A percentile compares a stretch with the other conserved stretches of the same genome.
Conservation (phyloP, 371 early-diverging fungal genomes). For the Actinomucor elegans region DNA sequence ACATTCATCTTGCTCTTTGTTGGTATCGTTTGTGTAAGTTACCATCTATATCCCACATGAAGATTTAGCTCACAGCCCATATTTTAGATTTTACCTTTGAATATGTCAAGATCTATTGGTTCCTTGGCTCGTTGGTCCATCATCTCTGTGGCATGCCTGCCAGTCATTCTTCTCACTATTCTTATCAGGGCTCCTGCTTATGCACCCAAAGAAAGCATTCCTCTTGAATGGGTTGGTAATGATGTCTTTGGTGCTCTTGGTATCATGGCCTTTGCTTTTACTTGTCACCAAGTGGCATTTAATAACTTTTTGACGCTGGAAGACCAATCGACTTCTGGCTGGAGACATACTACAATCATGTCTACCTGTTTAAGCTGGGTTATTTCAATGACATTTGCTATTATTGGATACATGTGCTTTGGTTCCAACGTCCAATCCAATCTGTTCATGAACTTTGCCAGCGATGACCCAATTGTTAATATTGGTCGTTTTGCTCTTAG, state of each 20-base stretch:
- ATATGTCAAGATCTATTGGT: constrained; percentile 57
- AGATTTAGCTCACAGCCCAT: not conserved
- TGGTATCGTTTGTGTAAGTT: constrained; percentile 39
- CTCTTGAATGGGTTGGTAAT: constrained; percentile 45
- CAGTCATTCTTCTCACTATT: constrained; percentile 50
- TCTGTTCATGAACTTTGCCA: constrained; percentile 57
- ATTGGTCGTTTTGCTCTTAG: constrained; percentile 55
- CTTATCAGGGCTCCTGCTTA: constrained; percentile 54
- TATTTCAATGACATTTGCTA: constrained; percentile 56
- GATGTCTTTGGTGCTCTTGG: constrained; percentile 59
- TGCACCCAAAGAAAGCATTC: constrained; percentile 38
- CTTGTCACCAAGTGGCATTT: constrained; percentile 61
- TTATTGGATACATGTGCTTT: constrained; percentile 58
- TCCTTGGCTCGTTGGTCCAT: constrained; percentile 59
- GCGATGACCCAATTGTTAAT: constrained; percentile 52
- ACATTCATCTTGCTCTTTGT: constrained; percentile 43
- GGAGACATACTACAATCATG: constrained; percentile 46
- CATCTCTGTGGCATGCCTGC: constrained; percentile 53
- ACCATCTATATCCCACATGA: not conserved
- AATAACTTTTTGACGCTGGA: constrained; percentile 51
- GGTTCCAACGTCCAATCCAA: constrained; percentile 54
- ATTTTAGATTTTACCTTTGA: constrained; percentile 48
- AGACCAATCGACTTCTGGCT: constrained; percentile 43
- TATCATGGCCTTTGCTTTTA: constrained; percentile 66
- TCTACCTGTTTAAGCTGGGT: constrained; percentile 50